phyloP scores from a whole-genome alignment of 2,329 filamentous ascomycete genomes.

The Hirsutella thompsonii region DNA sequence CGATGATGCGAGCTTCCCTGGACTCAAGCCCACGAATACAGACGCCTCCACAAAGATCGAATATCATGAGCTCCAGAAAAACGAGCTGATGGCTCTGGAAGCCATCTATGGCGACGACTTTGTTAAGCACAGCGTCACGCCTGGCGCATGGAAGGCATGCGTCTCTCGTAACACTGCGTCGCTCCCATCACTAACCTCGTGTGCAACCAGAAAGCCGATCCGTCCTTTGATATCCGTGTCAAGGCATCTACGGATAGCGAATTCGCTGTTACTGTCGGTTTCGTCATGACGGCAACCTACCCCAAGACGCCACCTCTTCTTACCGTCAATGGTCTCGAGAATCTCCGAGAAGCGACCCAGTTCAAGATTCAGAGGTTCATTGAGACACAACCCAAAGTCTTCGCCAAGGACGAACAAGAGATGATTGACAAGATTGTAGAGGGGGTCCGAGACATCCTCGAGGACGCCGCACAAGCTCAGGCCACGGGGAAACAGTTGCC shows the following conservation, averaged over 20 bases:
- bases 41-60: constrained; percentile 36
- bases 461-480: constrained; percentile 72
- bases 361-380: constrained; percentile 56
- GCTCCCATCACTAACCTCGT: constrained; percentile 6
- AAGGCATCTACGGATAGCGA: constrained; percentile 62
- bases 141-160: constrained; percentile 73
- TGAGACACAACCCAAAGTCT: constrained; percentile 42
- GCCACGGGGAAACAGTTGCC: constrained; percentile 65
- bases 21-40: constrained; percentile 30
- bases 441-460: constrained; percentile 61
- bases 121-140: constrained; percentile 54
- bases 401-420: constrained; percentile 38
- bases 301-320: constrained; percentile 71
- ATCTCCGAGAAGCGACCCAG: constrained; percentile 56
- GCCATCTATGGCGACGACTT: constrained; percentile 90
- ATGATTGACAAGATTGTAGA: constrained; percentile 56
- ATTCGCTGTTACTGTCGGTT: constrained; percentile 57
- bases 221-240: constrained; percentile 69
- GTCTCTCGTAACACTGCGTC: constrained; percentile 4
- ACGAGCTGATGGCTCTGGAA: constrained; percentile 74
- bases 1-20: constrained; percentile 38
- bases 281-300: constrained; percentile 80
- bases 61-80: constrained; percentile 75
- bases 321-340: constrained; percentile 48
- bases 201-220: constrained; percentile 55